Evolutionary conservation across 2,329 filamentous ascomycete species (phyloP), one percentile per base, ranked within the genome.

Genomic region (Bipolaris gigantea): DNA sequence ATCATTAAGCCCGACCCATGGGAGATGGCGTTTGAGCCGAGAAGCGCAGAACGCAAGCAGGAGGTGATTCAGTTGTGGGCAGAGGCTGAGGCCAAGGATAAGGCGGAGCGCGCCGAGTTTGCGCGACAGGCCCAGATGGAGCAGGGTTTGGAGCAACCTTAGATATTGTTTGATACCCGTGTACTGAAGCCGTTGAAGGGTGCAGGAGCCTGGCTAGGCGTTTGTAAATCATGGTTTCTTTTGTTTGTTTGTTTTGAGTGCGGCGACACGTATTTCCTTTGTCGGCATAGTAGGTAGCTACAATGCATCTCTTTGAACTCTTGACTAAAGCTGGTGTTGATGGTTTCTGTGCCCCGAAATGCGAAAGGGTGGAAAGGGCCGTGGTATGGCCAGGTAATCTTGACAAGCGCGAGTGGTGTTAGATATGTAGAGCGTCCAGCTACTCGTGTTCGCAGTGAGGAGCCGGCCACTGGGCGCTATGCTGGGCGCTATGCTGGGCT

Each of bases 1-100:
- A 83, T 84, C 61, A 78, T 83, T 71, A 83, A 83, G 73, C 81
- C 81, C 0, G 79, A 83, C 56, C 75, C 78, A 0, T 84, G 81
- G 62, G 70, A 81, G 65, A 82, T 84, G 80, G 75, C 72, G 1
- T 83, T 83, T 49, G 77, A 82, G 67, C 79, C 80, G 4, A 70
- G 81, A 44, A 81, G 76, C 46, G 72, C 73, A 45, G 62, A 60
- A 7, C 73, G 78, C 21, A 74, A 62, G 56, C 60, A 59, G 11
- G 61, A 71, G 33, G 57, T 72, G 1, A 60, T 69, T 11, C 60
- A 64, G 25, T 60, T 70, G 18, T 75, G 73, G 73, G 65, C 67
- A 46, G 64, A 66, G 35, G 72, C 72, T 5, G 72, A 78, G 50
- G 67, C 64, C 3, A 65, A 71, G 43, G 76, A 78, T 48, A 50